These are phyloP conservation scores for Carex myosuroides DNA, from an alignment of 176 grass and related monocot species.

Conservation along the genomic window DNA sequence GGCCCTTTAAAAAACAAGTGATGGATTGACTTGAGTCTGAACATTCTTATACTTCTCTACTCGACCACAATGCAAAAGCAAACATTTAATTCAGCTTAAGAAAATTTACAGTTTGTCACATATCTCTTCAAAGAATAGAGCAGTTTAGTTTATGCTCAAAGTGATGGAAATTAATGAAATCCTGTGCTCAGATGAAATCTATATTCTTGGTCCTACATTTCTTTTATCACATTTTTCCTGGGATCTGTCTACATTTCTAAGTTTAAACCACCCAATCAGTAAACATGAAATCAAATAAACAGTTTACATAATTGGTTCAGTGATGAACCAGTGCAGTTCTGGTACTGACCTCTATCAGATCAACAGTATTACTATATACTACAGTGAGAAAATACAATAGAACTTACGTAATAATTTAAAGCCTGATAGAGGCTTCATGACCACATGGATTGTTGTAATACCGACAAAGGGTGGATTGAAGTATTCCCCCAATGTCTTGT, in stretches of 20 bases:
- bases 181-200: background rate
- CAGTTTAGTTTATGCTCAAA: background rate
- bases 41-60: background rate
- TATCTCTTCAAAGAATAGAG: background rate
- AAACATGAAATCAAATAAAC: background rate
- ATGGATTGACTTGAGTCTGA: background rate
- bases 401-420: constrained; percentile 15
- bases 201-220: background rate
- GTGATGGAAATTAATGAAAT: background rate
- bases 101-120: background rate
- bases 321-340: background rate
- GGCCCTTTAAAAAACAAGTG: background rate
- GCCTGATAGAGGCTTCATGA: constrained; percentile 8
- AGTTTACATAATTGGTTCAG: background rate
- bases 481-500: background rate
- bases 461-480: background rate
- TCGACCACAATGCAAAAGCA: background rate
- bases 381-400: background rate
- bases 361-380: background rate
- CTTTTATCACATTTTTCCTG: background rate
- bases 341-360: background rate
- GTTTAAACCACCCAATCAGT: background rate
- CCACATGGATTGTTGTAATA: constrained; percentile 10
- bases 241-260: background rate
- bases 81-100: background rate